These are phyloP conservation scores for Ophiostoma piceae DNA, from an alignment of 2,329 filamentous ascomycete species.

Conservation along the genomic window DNA sequence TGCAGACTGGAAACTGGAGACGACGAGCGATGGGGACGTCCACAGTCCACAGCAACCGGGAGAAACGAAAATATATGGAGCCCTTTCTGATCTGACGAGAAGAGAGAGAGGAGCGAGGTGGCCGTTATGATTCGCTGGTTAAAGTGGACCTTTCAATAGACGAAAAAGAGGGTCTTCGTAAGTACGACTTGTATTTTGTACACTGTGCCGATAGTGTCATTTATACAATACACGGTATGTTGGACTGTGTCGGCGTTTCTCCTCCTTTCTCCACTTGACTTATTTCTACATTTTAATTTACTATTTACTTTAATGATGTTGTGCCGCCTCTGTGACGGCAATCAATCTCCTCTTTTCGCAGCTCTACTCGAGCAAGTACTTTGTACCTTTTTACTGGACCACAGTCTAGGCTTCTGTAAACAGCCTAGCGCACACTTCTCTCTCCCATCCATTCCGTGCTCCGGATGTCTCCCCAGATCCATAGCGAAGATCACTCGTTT, in stretches of 20 bases:
- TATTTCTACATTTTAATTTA: background rate
- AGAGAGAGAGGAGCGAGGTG: slow-evolving; percentile 2
- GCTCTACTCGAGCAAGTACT: background rate
- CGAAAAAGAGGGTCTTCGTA: slow-evolving; percentile 1
- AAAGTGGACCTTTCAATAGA: background rate
- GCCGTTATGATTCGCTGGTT: background rate
- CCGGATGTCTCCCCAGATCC: slow-evolving; percentile 5
- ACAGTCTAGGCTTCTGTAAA: background rate
- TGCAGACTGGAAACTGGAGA: no score
- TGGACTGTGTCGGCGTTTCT: background rate
- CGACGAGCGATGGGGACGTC: slow-evolving; percentile 1
- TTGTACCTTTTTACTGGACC: background rate
- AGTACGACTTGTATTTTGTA: background rate
- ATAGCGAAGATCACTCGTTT: slow-evolving; percentile 1
- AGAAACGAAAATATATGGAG: slow-evolving; percentile 13
- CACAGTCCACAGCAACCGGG: slow-evolving; percentile 15
- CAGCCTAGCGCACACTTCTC: background rate
- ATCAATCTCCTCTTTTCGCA: background rate
- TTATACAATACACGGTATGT: background rate
- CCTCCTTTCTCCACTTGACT: background rate
- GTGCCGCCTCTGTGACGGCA: background rate
- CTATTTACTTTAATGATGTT: background rate
- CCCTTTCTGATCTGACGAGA: slow-evolving; percentile 9
- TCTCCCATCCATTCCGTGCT: slow-evolving; percentile 7
- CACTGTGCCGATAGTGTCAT: background rate